Base-by-base conservation (phyloP, 305 asterid genomes). In the Fraxinus ornus region DNA sequence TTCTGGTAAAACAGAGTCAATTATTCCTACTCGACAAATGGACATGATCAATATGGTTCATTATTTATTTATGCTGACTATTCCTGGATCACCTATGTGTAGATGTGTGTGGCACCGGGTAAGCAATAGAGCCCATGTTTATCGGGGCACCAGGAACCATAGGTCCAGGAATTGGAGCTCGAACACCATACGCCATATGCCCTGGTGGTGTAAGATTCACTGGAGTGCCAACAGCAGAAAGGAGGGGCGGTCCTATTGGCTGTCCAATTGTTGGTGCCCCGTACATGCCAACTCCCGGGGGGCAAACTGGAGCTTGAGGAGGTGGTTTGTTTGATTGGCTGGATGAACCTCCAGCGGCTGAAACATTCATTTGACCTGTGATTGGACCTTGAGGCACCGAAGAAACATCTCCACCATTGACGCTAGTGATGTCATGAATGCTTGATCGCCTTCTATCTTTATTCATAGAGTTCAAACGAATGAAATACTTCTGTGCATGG, bases 401-500 rank as follows among this genome's bases (percentile, higher is more conserved):
- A 2, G 52, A 41, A 41, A 87, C 84, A 6, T 94, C 98, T 32
- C 97, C 95, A 0, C 72, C 79, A 79, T n/a, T n/a, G n/a, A n/a
- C n/a, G n/a, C n/a, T n/a, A n/a, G n/a, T 95, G 83, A 95, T 95
- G 87, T 93, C 98, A 37, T 94, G 97, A 77, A 94, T 94, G 89
- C 98, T 93, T 4, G 98, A 89, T 5, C 98, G 91, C 68, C 98
- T 83, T 72, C 96, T 81, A 62, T 95, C 98, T 85, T 93, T 95
- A 91, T 95, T 95, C 94, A 93, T 90, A 0, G 98, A 93, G 90
- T 93, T 95, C 82, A 93, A 85, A 70, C 97, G 93, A 19, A 93
- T 93, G 88, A 92, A 95, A 83, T 91, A 95, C 84, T 94, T 94
- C 68, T 94, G 98, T 0, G 98, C 98, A 49, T 94, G 98, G 86